phyloP scores from a whole-genome alignment of 2,329 filamentous ascomycete genomes.

The Alternaria metachromatica region DNA sequence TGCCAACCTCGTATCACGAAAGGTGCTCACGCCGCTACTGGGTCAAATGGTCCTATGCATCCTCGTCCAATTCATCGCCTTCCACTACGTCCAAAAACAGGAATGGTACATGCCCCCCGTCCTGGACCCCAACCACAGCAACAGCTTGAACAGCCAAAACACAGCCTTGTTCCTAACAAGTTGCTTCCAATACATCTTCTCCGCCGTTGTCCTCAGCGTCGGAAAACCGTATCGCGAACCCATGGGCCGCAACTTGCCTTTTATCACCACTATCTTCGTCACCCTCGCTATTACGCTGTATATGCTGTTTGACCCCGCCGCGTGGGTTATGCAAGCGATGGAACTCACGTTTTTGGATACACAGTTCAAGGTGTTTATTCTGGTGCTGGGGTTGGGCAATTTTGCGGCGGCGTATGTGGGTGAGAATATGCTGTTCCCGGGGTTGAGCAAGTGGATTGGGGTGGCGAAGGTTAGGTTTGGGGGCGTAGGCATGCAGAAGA shows the following conservation, averaged over 20 bases:
- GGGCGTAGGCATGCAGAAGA: slow-evolving; percentile 67
- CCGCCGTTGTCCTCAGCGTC: slow-evolving; percentile 88
- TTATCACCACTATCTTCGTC: slow-evolving; percentile 76
- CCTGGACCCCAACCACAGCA: slow-evolving; percentile 78
- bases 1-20: slow-evolving; percentile 88
- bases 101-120: slow-evolving; percentile 84
- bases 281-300: slow-evolving; percentile 74
- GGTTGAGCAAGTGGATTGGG: slow-evolving; percentile 72
- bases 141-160: slow-evolving; percentile 91
- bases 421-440: slow-evolving; percentile 74
- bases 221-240: slow-evolving; percentile 86
- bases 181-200: slow-evolving; percentile 94
- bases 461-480: slow-evolving; percentile 62
- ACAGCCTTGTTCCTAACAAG: slow-evolving; percentile 87
- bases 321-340: slow-evolving; percentile 77
- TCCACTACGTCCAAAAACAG: slow-evolving; percentile 76
- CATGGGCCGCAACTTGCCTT: slow-evolving; percentile 82
- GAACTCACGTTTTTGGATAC: slow-evolving; percentile 79
- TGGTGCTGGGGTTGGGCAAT: slow-evolving; percentile 73
- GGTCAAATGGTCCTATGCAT: slow-evolving; percentile 88
- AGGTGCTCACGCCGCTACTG: slow-evolving; percentile 86
- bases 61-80: slow-evolving; percentile 75
- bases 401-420: slow-evolving; percentile 72
- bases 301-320: slow-evolving; percentile 78
- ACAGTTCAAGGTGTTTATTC: slow-evolving; percentile 74